Evolutionary conservation across 495 filamentous ascomycete genomes (phyloP).

Genomic region (Margaritispora aquatica): DNA sequence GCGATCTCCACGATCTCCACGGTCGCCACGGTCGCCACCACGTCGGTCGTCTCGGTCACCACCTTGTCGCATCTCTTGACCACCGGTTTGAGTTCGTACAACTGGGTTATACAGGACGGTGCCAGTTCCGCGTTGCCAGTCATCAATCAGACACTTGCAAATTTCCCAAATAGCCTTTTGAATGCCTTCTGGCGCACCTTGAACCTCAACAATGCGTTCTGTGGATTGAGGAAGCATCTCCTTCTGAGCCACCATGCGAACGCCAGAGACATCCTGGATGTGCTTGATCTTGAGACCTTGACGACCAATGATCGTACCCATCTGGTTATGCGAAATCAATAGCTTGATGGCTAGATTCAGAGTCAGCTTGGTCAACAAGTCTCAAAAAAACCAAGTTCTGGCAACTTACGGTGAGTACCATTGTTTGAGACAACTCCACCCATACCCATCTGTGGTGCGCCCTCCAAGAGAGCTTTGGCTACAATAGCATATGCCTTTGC

Average conservation of each 20-base stretch:
- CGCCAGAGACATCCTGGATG: conserved; percentile 94
- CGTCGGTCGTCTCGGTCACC: conserved; percentile 24
- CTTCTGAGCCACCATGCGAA: conserved; percentile 98
- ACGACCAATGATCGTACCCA: conserved; percentile 98
- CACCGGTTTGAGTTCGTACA: conserved; percentile 64
- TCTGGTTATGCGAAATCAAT: conserved; percentile 98
- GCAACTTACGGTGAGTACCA: conserved; percentile 85
- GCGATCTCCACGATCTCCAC: too few relatives aligned
- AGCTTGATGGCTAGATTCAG: conserved; percentile 73
- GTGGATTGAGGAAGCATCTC: conserved; percentile 99
- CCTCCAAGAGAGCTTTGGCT: conserved; percentile 82
- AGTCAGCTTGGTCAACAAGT: conserved; percentile 2
- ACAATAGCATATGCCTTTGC: conserved; percentile 91
- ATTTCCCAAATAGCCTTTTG: conserved; percentile 98
- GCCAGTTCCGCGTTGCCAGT: conserved; percentile 92
- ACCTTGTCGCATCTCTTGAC: conserved; percentile 28
- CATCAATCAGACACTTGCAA: conserved; percentile 95
- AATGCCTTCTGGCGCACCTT: conserved; percentile 87
- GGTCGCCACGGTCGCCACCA: conserved; percentile 47
- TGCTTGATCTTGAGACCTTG: conserved; percentile 98
- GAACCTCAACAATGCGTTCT: conserved; percentile 96
- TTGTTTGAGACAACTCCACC: conserved; percentile 76
- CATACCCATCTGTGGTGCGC: conserved; percentile 92
- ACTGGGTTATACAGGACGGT: conserved; percentile 96
- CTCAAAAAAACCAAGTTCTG: not conserved